phyloP scores from a whole-genome alignment of 2,329 filamentous ascomycete species.

The Pseudopyricularia cyperi region DNA sequence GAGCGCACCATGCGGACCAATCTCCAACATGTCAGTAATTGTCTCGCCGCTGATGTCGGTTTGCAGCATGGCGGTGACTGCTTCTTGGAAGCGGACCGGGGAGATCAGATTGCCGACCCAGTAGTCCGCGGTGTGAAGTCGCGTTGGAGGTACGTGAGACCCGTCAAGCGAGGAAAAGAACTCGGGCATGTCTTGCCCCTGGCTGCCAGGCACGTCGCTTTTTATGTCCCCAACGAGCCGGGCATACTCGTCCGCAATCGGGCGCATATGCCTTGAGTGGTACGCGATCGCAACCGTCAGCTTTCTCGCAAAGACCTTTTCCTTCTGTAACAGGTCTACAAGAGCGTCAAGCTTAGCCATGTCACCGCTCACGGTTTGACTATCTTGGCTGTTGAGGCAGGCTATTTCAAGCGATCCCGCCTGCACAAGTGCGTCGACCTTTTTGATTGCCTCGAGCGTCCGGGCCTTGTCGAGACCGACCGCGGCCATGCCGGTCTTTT shows the following conservation, averaged over 20 bases:
- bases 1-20: slow-evolving; percentile 15
- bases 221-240: slow-evolving; percentile 7
- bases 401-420: slow-evolving; percentile 9
- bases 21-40: slow-evolving; percentile 12
- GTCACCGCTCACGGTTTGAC: slow-evolving; percentile 14
- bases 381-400: slow-evolving; percentile 12
- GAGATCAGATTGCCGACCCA: slow-evolving; percentile 15
- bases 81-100: slow-evolving; percentile 14
- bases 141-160: slow-evolving; percentile 4
- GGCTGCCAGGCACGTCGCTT: background rate
- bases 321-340: slow-evolving; percentile 7
- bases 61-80: slow-evolving; percentile 10
- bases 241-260: slow-evolving; percentile 10
- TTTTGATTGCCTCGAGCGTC: slow-evolving; percentile 6
- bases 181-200: background rate
- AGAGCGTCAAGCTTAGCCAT: slow-evolving; percentile 9
- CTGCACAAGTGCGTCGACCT: slow-evolving; percentile 8
- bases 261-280: slow-evolving; percentile 18
- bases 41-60: background rate
- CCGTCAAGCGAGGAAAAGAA: slow-evolving; percentile 13
- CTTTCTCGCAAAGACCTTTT: slow-evolving; percentile 11
- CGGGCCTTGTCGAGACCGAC: slow-evolving; percentile 12
- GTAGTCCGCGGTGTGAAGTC: slow-evolving; percentile 10
- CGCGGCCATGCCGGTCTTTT: slow-evolving; percentile 12
- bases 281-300: slow-evolving; percentile 19